These are phyloP conservation scores for Coprinopsis cinerea DNA, from an alignment of 768 basidiomycete species.

Conservation along the genomic window DNA sequence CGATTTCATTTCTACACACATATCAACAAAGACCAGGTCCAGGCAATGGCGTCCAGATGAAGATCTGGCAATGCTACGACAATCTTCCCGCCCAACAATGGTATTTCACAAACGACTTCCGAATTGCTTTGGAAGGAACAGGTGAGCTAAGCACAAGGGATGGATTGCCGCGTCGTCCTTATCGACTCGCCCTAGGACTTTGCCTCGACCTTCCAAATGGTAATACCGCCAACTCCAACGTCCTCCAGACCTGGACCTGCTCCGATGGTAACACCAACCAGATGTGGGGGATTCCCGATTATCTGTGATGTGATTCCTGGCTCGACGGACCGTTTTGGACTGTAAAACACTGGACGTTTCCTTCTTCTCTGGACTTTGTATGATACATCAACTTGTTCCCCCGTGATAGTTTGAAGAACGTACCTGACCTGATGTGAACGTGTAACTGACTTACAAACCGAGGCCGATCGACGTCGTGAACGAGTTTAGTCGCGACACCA, in stretches of 20 bases:
- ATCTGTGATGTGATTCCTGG: neutral
- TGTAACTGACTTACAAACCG: neutral
- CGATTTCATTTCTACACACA: neutral
- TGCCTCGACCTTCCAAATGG: conserved; percentile 5
- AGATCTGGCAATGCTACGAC: conserved; percentile 32
- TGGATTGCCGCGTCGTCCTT: neutral
- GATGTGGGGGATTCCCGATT: conserved; percentile 1
- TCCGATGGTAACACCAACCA: conserved; percentile 1
- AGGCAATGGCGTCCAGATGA: conserved; percentile 24
- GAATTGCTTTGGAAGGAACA: conserved; percentile 22
- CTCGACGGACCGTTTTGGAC: neutral
- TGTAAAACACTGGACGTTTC: neutral
- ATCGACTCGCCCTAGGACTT: neutral
- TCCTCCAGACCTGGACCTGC: conserved; percentile 4
- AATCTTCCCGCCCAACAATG: conserved; percentile 29
- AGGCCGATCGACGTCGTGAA: neutral
- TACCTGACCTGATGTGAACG: neutral
- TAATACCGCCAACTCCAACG: conserved; percentile 2
- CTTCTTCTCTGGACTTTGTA: conserved; percentile 1
- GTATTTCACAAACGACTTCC: conserved; percentile 24
- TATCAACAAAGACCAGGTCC: conserved; percentile 15
- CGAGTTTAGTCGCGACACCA: neutral
- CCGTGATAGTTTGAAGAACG: too few species aligned
- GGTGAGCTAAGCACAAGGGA: conserved; percentile 6
- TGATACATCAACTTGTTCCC: too few species aligned